Evolutionary conservation across 2,329 filamentous ascomycete species (phyloP), one percentile per base, ranked within the genome.

Genomic region (Fusarium virguliforme): DNA sequence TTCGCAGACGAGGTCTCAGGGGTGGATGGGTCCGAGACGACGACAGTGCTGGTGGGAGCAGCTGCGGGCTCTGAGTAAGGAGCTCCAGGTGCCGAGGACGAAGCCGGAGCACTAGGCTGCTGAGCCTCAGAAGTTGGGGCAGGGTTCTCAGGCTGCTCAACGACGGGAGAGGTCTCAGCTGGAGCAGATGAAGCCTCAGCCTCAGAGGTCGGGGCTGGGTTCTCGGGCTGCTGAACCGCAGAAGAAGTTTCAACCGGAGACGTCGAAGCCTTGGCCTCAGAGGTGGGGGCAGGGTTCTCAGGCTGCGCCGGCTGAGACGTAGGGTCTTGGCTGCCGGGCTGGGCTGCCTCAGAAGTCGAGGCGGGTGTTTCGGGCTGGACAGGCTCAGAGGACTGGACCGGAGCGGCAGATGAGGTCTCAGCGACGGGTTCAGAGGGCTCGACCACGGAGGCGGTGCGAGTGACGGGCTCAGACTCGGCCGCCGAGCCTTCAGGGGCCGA

Each of bases 361-460:
- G 32, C 60, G 28, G 62, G 61, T 15, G 38, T 53, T 28, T 61
- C 24, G 41, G 50, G 24, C 32, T 67, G 64, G 1, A 18, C 18
- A 18, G 18, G 18, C 18, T 18, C 18, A 18, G 18, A 18, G 18
- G 18, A 18, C 18, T 18, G 18, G 26, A 30, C 46, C 48, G 68
- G 65, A 43, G 28, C 56, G 7, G 46, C 58, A 41, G 68, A 63
- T 12, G 68, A 65, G 30, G 60, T 64, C 37, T 50, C 38, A 13
- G 48, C 26, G 5, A 50, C 46, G 3, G 74, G 67, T 4, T 64
- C 48, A 6, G 60, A 34, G 10, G 74, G 73, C n/a, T 75, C 50
- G 15, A 26, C 60, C 22, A 74, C 60, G 43, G 73, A 70, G 53
- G 72, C 68, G 6, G 63, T 68, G n/a, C 35, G 60, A 12, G 64